Conservation (phyloP, 371 early-diverging fungal genomes). For the Apophysomyces ossiformis region DNA sequence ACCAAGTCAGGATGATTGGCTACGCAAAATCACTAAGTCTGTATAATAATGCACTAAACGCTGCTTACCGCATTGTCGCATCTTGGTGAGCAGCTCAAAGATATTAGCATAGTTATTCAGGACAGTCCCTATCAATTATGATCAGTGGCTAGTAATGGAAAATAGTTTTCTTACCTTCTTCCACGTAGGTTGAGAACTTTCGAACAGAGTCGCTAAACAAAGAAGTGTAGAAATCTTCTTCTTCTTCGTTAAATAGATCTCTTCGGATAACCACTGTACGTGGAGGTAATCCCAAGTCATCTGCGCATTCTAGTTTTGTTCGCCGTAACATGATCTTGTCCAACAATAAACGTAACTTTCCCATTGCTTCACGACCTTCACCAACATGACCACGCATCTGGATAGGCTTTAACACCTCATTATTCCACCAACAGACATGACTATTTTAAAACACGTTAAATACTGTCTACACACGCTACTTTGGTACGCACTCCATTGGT, state of each 20-base stretch:
- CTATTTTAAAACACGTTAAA: slow-evolving; percentile 19
- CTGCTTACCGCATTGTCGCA: slow-evolving; percentile 57
- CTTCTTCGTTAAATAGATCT: slow-evolving; percentile 90
- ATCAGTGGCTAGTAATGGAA: background rate
- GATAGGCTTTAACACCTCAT: slow-evolving; percentile 92
- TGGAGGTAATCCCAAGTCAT: slow-evolving; percentile 94
- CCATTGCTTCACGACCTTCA: slow-evolving; percentile 73
- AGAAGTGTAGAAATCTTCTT: slow-evolving; percentile 91
- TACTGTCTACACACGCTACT: background rate
- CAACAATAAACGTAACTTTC: slow-evolving; percentile 79
- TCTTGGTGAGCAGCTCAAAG: slow-evolving; percentile 77
- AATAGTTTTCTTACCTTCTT: slow-evolving; percentile 50
- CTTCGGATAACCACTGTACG: slow-evolving; percentile 79
- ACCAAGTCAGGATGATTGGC: slow-evolving; percentile 94
- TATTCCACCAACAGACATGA: slow-evolving; percentile 97
- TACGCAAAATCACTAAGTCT: background rate
- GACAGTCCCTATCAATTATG: slow-evolving; percentile 62
- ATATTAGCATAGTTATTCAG: slow-evolving; percentile 96
- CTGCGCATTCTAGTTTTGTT: slow-evolving; percentile 90
- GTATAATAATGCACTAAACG: slow-evolving; percentile 16
- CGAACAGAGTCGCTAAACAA: slow-evolving; percentile 81
- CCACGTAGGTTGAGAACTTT: slow-evolving; percentile 86
- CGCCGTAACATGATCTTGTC: slow-evolving; percentile 92
- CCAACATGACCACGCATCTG: slow-evolving; percentile 76
- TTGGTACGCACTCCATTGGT: slow-evolving; percentile 62